A percentile compares a stretch with the other conserved stretches of the same genome.
phyloP scores from a whole-genome alignment of 148 eudicot species.

The Tetragonia tetragonoides region DNA sequence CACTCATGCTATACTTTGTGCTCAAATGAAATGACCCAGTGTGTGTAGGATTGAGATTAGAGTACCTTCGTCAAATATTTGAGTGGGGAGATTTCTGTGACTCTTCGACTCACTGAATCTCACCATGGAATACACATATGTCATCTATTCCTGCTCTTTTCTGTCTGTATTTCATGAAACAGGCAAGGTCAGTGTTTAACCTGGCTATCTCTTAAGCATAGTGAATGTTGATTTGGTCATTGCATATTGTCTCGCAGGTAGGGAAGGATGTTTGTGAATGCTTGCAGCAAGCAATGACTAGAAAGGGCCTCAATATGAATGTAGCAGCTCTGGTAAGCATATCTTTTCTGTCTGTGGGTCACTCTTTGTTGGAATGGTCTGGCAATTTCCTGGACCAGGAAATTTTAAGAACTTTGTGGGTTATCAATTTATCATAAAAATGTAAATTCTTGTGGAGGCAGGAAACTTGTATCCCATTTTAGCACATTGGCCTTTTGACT shows the following conservation, averaged over 20 bases:
- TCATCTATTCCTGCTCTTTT: not conserved
- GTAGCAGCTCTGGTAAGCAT: conserved; percentile 71
- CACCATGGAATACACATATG: not conserved
- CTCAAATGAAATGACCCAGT: not conserved
- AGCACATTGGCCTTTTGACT: not conserved
- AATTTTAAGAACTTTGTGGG: not conserved
- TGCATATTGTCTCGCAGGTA: conserved; percentile 39
- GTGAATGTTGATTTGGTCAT: not conserved
- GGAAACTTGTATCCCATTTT: not conserved
- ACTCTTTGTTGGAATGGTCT: not conserved
- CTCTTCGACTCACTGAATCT: not conserved
- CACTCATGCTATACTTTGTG: not conserved
- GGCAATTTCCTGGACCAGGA: not conserved
- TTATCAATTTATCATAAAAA: too few relatives aligned
- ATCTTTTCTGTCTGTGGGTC: not conserved
- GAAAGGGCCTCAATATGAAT: conserved; percentile 62
- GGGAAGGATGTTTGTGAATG: conserved; percentile 72
- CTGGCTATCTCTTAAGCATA: not conserved
- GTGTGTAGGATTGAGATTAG: not conserved
- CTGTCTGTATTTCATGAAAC: not conserved
- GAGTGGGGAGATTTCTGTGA: not conserved
- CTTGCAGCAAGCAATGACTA: conserved; percentile 60
- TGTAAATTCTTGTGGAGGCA: not conserved
- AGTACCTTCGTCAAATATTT: not conserved
- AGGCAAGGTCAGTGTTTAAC: not conserved